Evolutionary conservation across 345 rosid genomes (phyloP), one percentile per base, ranked within the genome.

Genomic region (Moricandia arvensis): DNA sequence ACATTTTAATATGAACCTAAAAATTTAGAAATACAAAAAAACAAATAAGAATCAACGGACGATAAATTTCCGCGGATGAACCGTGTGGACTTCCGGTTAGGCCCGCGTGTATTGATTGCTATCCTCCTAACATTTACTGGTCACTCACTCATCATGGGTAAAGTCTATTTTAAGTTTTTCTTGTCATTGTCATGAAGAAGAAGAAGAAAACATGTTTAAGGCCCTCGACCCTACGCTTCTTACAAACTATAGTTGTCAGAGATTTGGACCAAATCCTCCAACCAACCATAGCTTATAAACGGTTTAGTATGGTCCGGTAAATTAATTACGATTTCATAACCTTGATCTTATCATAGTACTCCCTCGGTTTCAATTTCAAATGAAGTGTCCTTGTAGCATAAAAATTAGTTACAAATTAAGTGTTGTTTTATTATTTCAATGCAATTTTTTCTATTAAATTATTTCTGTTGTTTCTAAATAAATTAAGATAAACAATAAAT

Each of bases 191-290:
- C 70, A 37, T n/a, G 21, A 63, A 55, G 2, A 41, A 41, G 3
- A 9, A 8, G 6, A 24, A 7, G 2, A 54, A 54, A 15, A 38
- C 70, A 63, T 55, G 11, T 73, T 30, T 26, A 53, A 34, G 69
- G 27, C 38, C 63, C 17, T 63, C 41, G 55, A 5, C 63, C 29
- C 17, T 16, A 26, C 47, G 17, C n/a, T 47, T 47, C 18, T 63
- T 24, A 24, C 16, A 59, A 35, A 72, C 49, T 61, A 49, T 21
- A 62, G 9, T 33, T 34, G 49, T 21, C 2, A 47, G 12, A 33
- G 34, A n/a, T 8, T 47, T 49, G 60, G 75, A 49, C 76, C 76
- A 49, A 51, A 34, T 34, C 51, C 17, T 58, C 66, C 35, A 59
- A 57, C 31, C 4, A 71, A 45, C 34, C 13, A 49, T 29, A 51